Conservation (phyloP, 75 land plant genomes). For the Pinus albicaulis region DNA sequence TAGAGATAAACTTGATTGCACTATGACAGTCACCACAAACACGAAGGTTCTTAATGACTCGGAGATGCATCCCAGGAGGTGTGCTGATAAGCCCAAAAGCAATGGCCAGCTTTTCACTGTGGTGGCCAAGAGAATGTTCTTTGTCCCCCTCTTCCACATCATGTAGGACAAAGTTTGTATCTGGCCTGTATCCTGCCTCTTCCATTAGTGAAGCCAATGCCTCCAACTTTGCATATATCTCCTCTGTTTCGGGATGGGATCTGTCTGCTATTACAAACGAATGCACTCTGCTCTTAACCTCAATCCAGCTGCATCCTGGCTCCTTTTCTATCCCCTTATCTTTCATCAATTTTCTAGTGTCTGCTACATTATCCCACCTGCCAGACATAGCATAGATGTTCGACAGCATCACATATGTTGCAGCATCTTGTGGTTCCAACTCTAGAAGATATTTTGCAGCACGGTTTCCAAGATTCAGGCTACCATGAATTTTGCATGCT, state of each 20-base stretch:
- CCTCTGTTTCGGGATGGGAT: slow-evolving; percentile 9
- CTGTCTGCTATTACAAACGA: slow-evolving; percentile 5
- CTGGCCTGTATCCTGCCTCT: no score
- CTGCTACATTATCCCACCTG: slow-evolving; percentile 9
- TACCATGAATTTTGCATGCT: slow-evolving; percentile 31
- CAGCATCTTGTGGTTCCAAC: slow-evolving; percentile 22
- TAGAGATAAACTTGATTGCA: no score
- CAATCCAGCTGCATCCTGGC: slow-evolving; percentile 19
- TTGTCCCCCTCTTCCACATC: no score
- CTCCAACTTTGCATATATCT: background rate
- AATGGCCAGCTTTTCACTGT: no score
- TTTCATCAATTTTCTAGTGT: slow-evolving; percentile 7
- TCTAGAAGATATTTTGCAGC: slow-evolving; percentile 13
- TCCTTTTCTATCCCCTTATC: slow-evolving; percentile 2
- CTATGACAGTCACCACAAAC: no score
- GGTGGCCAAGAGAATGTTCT: no score
- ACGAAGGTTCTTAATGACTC: no score
- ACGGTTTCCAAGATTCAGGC: slow-evolving; percentile 17
- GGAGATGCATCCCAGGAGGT: no score
- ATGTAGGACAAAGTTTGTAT: no score
- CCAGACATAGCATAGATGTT: slow-evolving; percentile 30
- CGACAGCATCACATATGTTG: slow-evolving; percentile 25
- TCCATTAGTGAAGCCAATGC: no score
- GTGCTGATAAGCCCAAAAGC: no score
- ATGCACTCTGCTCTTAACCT: slow-evolving; percentile 12